Base-by-base conservation (phyloP, 2,329 filamentous ascomycete genomes). In the Xylaria sp. region DNA sequence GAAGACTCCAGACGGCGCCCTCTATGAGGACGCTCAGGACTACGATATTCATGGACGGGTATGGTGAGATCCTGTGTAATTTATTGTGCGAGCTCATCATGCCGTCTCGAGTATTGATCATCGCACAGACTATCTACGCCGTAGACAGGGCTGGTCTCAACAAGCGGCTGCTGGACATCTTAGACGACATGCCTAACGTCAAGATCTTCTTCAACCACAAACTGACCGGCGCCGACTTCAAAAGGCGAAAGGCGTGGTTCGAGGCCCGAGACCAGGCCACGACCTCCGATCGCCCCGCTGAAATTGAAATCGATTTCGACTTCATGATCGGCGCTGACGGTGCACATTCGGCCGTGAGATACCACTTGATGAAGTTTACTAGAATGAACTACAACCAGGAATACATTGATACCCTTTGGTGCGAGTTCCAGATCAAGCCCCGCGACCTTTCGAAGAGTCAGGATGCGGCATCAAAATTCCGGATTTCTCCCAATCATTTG, bases 401-500 rank as follows among this genome's bases (percentile, higher is more conserved):
- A 76, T 99, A 99, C 80, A 96, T 99, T 78, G 95, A 98, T 80
- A 96, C 94, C 0, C 83, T 98, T 5, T 99, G 96, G 96, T 98
- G 95, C 80, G 96, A 99, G 78, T 98, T 99, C 78, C 90, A 90
- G 59, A 94, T 99, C 70, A 84, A 88, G 23, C 86, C 92, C 0
- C 80, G 80, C 37, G 70, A 80, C 1, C 74, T 75, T 0, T 63
- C 73, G 8, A 55, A 71, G 13, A 70, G 72, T 4, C 73, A 77
- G 34, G 78, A 81, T 44, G 73, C 79, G 18, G 74, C 79, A 55
- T 80, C 82, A 34, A 84, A 80, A 73, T 98, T 97, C 78, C 86
- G 86, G 57, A 96, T 98, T 74, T 96, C 94, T 0, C 94, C 94
- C 1, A 93, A 98, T 76, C 94, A 98, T 78, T 86, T 99, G 1